Evolutionary conservation across 768 basidiomycete species (phyloP), one percentile per base, ranked within the genome.

Genomic region (Rhodotorula babjevae): DNA sequence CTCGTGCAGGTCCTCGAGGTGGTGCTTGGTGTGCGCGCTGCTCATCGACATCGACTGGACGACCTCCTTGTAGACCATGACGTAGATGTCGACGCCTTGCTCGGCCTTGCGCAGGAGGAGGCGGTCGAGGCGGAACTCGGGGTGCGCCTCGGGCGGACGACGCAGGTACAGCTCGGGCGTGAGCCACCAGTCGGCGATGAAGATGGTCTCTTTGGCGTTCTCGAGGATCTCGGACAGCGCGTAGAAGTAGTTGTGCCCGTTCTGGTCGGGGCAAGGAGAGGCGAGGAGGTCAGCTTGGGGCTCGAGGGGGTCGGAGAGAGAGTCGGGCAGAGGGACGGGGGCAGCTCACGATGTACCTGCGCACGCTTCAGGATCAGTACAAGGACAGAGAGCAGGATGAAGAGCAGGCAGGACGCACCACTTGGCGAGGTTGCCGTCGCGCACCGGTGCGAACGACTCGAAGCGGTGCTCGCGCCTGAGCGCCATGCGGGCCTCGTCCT

Each of bases 241-340:
- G 86, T 90, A 97, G 86, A 97, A 90, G 80, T 95, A 98, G 82
- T 98, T 94, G 68, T 96, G 92, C 0, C 95, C 95, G 88, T 89
- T 87, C 63, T 67, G 49, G 60, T 31, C 52, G 55, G 16, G 29
- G 8, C 15, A 14, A 3, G 21, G 15, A 9, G 47, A 21, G 18
- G 47, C 19, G 23, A 11, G 25, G 50, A 12, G 25, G 50, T 12
- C 23, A 25, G 50, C 23, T 23, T 9, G 25, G 8, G 12, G 3
- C 21, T 21, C 25, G 44, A 44, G 25, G 11, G 0, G 36, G 31
- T 44, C 44, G 11, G 68, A 11, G 18, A 11, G 12, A 52, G 46
- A n/a, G n/a, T n/a, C n/a, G n/a, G 25, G 29, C 23, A 68, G 57
- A 40, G 44, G 56, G 55, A 47, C 27, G 8, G 10, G 6, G 6